Base-by-base conservation (phyloP, 805 yeast genomes). In the Wickerhamomyces rabaulensis region DNA sequence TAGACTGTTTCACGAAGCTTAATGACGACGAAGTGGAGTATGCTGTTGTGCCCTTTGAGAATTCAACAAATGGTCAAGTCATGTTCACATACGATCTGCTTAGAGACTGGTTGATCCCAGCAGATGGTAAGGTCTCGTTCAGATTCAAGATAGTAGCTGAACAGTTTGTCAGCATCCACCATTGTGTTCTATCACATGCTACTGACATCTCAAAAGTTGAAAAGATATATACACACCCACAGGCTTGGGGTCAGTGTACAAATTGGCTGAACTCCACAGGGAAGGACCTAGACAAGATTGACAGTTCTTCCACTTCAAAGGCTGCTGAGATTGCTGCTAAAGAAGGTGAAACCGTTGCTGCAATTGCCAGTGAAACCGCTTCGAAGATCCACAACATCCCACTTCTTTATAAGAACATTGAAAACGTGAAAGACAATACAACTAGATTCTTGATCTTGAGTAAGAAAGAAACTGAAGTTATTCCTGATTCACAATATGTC, bases 31-130 rank as follows among this genome's bases (percentile, higher is more conserved):
- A 57, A 4, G 81, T 80, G n/a, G 82, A 81, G 44, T 82, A 70
- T 58, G 82, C 92, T 0, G 84, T 90, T 10, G 85, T 94, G 2
- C 99, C 99, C 1, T 78, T 88, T 55, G 97, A 92, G 58, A 92
- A 92, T 67, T 90, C 97, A 3, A 85, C 97, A 2, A 94, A 92
- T 64, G 99, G 99, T 0, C 91, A 85, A 54, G 99, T 94, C 7
- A 86, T 83, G 1, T 78, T 84, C 59, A 87, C 97, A 0, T 83
- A 87, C 62, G 96, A 90, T 60, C 68, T 90, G 13, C 69, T 92
- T 26, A 69, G 96, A 52, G 90, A 86, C 58, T 78, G 82, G 78
- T 74, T 73, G 48, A 60, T 75, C 22, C 66, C 67, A 6, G 44
- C 55, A 19, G 38, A 44, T 29, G 38, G 40, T 33, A 41, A 38